phyloP scores from a whole-genome alignment of 495 filamentous ascomycete species.

The Xylaria scruposa region DNA sequence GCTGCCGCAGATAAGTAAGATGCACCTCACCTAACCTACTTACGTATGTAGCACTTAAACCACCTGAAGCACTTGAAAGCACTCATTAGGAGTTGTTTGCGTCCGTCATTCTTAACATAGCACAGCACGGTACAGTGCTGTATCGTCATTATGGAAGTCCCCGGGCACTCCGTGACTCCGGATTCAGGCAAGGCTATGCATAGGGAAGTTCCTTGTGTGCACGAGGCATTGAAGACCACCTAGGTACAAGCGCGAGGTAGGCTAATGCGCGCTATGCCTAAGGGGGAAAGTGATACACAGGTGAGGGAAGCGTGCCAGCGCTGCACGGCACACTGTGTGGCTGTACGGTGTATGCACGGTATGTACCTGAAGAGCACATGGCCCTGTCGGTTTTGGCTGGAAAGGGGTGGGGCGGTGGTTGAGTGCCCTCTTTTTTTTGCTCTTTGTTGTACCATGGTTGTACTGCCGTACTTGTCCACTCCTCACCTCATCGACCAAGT shows the following conservation, averaged over 20 bases:
- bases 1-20: background rate
- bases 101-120: background rate
- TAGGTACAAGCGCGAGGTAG: constrained; percentile 13
- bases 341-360: constrained; percentile 7
- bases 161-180: constrained; percentile 14
- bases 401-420: constrained; percentile 12
- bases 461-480: constrained; percentile 9
- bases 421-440: background rate
- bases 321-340: constrained; percentile 15
- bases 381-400: constrained; percentile 25
- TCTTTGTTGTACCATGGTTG: constrained; percentile 8
- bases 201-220: constrained; percentile 4
- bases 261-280: constrained; percentile 19
- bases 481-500: background rate
- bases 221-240: constrained; percentile 13
- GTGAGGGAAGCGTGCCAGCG: background rate
- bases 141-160: background rate
- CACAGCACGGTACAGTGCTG: background rate
- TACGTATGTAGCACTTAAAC: no score
- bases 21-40: no score
- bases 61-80: background rate
- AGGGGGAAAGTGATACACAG: constrained; percentile 25
- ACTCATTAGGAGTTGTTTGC: background rate
- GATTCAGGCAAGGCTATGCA: background rate
- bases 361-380: constrained; percentile 28